Evolutionary conservation across 2,329 filamentous ascomycete species (phyloP).

Genomic region (Colletotrichum viniferum): DNA sequence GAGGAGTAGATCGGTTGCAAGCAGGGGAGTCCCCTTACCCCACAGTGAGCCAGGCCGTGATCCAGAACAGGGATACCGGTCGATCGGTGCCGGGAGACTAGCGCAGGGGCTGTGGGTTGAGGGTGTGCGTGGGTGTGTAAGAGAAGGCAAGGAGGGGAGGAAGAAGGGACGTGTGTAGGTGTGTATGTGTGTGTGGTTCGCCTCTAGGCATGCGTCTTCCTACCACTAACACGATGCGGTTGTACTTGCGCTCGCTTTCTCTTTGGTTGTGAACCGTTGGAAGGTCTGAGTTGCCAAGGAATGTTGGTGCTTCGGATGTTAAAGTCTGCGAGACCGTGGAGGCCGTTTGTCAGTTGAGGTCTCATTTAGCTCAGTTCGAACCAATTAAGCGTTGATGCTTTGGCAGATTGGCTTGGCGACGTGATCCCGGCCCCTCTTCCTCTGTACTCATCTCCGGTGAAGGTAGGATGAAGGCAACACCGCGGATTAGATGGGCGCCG

Average conservation of each 20-base stretch:
- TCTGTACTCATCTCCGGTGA: not conserved
- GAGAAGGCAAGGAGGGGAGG: not conserved
- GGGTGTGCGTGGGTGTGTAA: not conserved
- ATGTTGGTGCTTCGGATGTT: not conserved
- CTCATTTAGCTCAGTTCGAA: not conserved
- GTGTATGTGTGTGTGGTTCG: not conserved
- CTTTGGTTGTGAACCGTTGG: not conserved
- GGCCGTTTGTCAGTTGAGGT: not conserved
- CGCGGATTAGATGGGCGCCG: not conserved
- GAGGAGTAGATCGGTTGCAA: conserved; percentile 4
- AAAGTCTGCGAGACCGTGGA: conserved; percentile 1
- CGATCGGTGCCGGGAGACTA: conserved; percentile 8
- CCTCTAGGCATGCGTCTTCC: not conserved
- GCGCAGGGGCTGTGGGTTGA: conserved; percentile 7
- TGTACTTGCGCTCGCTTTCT: not conserved
- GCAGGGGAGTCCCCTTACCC: conserved; percentile 17
- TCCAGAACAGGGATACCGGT: conserved; percentile 15
- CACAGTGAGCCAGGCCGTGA: conserved; percentile 8
- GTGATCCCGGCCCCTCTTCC: not conserved
- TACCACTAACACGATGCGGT: not conserved
- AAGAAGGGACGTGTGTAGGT: not conserved
- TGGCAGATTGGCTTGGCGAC: not conserved
- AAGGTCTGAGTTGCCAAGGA: conserved; percentile 7
- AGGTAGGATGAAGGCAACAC: not conserved
- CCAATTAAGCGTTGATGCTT: not conserved